Evolutionary conservation across 805 yeast genomes (phyloP).

Genomic region (Yamadazyma laniorum): DNA sequence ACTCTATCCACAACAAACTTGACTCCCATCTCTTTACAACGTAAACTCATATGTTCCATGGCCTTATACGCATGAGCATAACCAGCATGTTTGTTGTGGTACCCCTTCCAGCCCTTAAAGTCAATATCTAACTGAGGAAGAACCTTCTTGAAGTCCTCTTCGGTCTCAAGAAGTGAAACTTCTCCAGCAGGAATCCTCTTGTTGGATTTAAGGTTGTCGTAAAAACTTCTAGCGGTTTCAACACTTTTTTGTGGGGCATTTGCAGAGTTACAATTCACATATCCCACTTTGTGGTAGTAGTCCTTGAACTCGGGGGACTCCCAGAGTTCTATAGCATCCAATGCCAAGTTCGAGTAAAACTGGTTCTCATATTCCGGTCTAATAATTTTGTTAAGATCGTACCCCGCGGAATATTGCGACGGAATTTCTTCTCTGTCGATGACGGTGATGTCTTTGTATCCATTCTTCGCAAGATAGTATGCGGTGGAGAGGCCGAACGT

Average conservation of each 20-base stretch:
- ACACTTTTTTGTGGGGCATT: conserved; percentile 27
- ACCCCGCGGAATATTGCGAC: conserved; percentile 46
- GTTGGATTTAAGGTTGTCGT: conserved; percentile 32
- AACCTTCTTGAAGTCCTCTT: conserved; percentile 24
- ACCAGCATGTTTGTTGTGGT: conserved; percentile 42
- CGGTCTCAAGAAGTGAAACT: conserved; percentile 22
- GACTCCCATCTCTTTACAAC: conserved; percentile 14
- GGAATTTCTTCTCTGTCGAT: conserved; percentile 38
- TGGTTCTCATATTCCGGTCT: conserved; percentile 47
- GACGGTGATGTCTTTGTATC: conserved; percentile 35
- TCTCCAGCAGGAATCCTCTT: conserved; percentile 21
- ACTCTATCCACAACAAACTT: conserved; percentile 14
- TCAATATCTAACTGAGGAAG: conserved; percentile 18
- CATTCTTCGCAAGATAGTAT: conserved; percentile 36
- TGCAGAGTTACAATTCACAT: conserved; percentile 42
- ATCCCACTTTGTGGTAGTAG: conserved; percentile 18
- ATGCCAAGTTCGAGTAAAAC: conserved; percentile 39
- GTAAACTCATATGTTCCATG: conserved; percentile 24
- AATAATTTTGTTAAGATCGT: conserved; percentile 49
- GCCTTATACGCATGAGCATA: conserved; percentile 44
- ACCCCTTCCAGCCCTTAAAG: conserved; percentile 16
- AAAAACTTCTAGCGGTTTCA: conserved; percentile 35
- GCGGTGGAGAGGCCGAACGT: conserved; percentile 54
- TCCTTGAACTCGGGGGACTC: conserved; percentile 29
- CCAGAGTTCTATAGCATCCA: conserved; percentile 46